Evolutionary conservation across 345 rosid species (phyloP).

Genomic region (Arabidopsis arenosa): DNA sequence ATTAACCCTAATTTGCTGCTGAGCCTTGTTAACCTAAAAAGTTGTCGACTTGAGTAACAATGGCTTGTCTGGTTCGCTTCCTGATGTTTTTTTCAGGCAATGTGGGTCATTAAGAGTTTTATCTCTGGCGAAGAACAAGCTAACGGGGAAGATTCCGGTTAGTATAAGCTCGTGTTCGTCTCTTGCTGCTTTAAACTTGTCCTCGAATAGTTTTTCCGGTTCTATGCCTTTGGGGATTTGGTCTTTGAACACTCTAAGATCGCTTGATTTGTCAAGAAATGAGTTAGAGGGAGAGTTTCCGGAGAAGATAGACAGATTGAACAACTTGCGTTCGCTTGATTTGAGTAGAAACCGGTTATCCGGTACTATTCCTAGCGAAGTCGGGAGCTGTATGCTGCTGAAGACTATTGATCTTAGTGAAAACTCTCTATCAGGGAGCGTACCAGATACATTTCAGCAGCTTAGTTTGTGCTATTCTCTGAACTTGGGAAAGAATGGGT

Average conservation of each 20-base stretch:
- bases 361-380: conserved; percentile 65
- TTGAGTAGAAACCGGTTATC: conserved; percentile 65
- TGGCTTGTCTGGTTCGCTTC: conserved; percentile 64
- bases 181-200: conserved; percentile 68
- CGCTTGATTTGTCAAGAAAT: conserved; percentile 79
- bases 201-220: conserved; percentile 77
- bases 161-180: conserved; percentile 75
- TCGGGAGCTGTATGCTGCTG: conserved; percentile 77
- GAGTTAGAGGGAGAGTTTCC: conserved; percentile 75
- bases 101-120: conserved; percentile 75
- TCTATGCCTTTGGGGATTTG: conserved; percentile 68
- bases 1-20: conserved; percentile 65
- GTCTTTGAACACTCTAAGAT: conserved; percentile 72
- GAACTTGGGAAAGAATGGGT: conserved; percentile 60
- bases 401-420: conserved; percentile 73
- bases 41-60: conserved; percentile 80
- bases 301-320: conserved; percentile 58
- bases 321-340: conserved; percentile 65
- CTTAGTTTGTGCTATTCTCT: conserved; percentile 69
- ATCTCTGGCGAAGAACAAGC: conserved; percentile 72
- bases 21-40: conserved; percentile 63
- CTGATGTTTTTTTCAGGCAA: conserved; percentile 76
- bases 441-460: conserved; percentile 74
- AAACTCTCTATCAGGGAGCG: conserved; percentile 67
- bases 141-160: conserved; percentile 75